Evolutionary conservation across 768 basidiomycete species (phyloP).

Genomic region (Lactarius deliciosus): DNA sequence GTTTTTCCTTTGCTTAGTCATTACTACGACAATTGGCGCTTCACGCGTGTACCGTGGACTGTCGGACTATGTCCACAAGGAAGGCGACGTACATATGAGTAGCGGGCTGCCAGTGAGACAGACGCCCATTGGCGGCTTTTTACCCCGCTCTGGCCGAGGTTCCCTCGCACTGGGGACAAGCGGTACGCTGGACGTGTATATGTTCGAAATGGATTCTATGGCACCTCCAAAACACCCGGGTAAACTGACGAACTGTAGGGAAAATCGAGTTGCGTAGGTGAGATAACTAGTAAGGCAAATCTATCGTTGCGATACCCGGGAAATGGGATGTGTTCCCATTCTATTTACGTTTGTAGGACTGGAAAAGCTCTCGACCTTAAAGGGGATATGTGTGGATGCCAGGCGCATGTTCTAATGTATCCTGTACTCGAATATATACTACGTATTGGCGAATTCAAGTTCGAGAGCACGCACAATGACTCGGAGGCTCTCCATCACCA

Average conservation of each 20-base stretch:
- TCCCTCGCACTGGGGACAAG: background rate
- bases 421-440: too few species aligned
- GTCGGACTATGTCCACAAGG: background rate
- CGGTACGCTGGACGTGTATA: background rate
- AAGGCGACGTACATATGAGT: background rate
- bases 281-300: too few species aligned
- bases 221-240: background rate
- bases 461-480: too few species aligned
- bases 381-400: too few species aligned
- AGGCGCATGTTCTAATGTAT: too few species aligned
- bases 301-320: background rate
- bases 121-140: background rate
- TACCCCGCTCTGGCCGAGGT: background rate
- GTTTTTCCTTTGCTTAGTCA: too few species aligned
- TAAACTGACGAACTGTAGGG: background rate
- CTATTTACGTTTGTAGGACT: background rate
- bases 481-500: too few species aligned
- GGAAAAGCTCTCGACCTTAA: background rate
- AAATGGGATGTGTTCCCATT: background rate
- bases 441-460: too few species aligned
- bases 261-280: background rate
- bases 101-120: background rate
- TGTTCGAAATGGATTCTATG: too few species aligned
- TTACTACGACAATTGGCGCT: too few species aligned
- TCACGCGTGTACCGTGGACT: conserved; percentile 11